phyloP scores from a whole-genome alignment of 1,139 yeast species.

The Debaryomyces subglobosus region DNA sequence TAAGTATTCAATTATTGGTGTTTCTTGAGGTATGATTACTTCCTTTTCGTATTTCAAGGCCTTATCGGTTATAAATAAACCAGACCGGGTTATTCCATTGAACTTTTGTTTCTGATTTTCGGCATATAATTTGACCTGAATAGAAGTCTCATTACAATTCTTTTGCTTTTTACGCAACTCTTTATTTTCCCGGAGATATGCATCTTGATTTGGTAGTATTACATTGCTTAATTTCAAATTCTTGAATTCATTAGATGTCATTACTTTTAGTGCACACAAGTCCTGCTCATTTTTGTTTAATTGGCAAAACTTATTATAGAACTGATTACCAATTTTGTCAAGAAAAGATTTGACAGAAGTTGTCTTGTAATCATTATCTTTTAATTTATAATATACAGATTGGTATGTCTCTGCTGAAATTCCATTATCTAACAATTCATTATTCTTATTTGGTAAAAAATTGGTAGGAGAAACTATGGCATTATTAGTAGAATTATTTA shows the following conservation, averaged over 20 bases:
- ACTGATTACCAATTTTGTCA: constrained; percentile 24
- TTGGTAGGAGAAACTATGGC: constrained; percentile 7
- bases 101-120: constrained; percentile 66
- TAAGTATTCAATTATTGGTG: constrained; percentile 62
- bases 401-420: constrained; percentile 52
- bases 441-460: constrained; percentile 40
- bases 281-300: constrained; percentile 18
- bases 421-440: constrained; percentile 45
- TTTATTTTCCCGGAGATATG: constrained; percentile 30
- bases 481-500: neutral
- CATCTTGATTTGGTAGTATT: constrained; percentile 37
- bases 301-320: constrained; percentile 16
- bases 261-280: constrained; percentile 22
- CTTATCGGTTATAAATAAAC: constrained; percentile 54
- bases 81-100: constrained; percentile 72
- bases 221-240: constrained; percentile 34
- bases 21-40: constrained; percentile 45
- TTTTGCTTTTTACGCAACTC: constrained; percentile 24
- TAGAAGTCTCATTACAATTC: constrained; percentile 27
- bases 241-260: constrained; percentile 32
- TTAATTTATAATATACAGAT: constrained; percentile 51
- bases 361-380: constrained; percentile 52
- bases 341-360: constrained; percentile 32
- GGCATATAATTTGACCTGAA: constrained; percentile 49
- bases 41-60: constrained; percentile 21